Evolutionary conservation across 768 basidiomycete genomes (phyloP).

Genomic region (Tylopilus rubrobrunneus): DNA sequence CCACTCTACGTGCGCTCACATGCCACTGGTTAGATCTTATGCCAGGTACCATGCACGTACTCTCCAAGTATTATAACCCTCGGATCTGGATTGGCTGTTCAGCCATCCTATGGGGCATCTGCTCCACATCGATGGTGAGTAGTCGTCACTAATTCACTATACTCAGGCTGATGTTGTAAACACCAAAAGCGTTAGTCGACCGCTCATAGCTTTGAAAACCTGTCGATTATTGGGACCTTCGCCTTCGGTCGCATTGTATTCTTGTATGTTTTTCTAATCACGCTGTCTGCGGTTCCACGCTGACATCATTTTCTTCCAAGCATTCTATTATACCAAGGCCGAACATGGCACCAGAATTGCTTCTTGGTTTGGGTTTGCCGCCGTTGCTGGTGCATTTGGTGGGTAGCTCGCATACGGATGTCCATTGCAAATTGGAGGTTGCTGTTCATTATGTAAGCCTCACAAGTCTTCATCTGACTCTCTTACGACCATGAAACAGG

Average conservation of each 20-base stretch:
- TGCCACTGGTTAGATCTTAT: slow-evolving; percentile 49
- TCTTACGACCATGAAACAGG: slow-evolving; percentile 35
- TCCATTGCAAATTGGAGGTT: slow-evolving; percentile 41
- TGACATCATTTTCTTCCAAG: slow-evolving; percentile 21
- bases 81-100: slow-evolving; percentile 65
- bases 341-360: slow-evolving; percentile 46
- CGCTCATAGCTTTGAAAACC: slow-evolving; percentile 24
- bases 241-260: slow-evolving; percentile 32
- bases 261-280: slow-evolving; percentile 14
- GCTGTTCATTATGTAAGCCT: slow-evolving; percentile 22
- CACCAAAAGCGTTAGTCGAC: slow-evolving; percentile 17
- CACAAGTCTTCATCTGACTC: neutral
- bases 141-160: neutral
- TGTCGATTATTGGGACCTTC: slow-evolving; percentile 32
- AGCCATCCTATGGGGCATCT: slow-evolving; percentile 70
- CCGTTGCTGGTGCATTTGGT: slow-evolving; percentile 53
- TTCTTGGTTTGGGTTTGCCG: slow-evolving; percentile 56
- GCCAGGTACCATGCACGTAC: slow-evolving; percentile 66
- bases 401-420: slow-evolving; percentile 49
- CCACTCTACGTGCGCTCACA: neutral
- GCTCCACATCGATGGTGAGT: slow-evolving; percentile 65
- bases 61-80: slow-evolving; percentile 68
- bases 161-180: neutral
- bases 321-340: slow-evolving; percentile 46
- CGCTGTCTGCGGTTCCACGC: slow-evolving; percentile 12